A percentile compares a stretch with the other conserved stretches of the same genome.
These are phyloP conservation scores for Nectriaceae sp. DNA, from an alignment of 2,329 filamentous ascomycete genomes.

Conservation along the genomic window DNA sequence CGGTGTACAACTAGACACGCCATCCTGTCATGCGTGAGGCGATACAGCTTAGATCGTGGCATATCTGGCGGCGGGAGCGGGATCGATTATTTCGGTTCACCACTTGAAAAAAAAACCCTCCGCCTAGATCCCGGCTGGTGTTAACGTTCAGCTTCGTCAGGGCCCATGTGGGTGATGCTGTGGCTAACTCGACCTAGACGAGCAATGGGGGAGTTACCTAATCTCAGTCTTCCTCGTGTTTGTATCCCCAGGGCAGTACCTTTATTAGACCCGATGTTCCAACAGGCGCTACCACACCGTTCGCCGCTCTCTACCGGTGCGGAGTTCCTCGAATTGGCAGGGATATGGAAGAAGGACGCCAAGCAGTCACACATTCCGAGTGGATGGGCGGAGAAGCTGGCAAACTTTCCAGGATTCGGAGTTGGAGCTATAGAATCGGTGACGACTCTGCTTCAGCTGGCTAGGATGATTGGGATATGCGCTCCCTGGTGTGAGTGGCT, in stretches of 20 bases:
- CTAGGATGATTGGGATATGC: conserved; percentile 8
- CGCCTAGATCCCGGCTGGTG: conserved; percentile 2
- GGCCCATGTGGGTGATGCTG: not conserved
- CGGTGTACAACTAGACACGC: conserved; percentile 21
- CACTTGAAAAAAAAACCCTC: not conserved
- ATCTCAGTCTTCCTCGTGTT: not conserved
- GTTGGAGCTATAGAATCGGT: conserved; percentile 11
- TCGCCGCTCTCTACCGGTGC: not conserved
- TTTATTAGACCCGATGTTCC: not conserved
- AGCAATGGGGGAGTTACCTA: not conserved
- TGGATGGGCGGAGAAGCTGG: not conserved
- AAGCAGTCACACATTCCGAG: not conserved
- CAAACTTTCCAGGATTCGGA: conserved; percentile 6
- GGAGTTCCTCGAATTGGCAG: conserved; percentile 1
- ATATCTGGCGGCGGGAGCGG: conserved; percentile 9
- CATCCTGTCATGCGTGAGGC: conserved; percentile 25
- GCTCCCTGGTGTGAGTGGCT: conserved; percentile 13
- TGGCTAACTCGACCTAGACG: not conserved
- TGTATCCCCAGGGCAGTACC: not conserved
- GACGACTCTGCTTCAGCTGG: conserved; percentile 6
- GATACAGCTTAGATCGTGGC: conserved; percentile 19
- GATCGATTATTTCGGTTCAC: conserved; percentile 8
- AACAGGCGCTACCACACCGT: not conserved
- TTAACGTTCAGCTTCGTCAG: conserved; percentile 17
- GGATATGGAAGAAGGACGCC: not conserved